Base-by-base conservation (phyloP, 2,329 filamentous ascomycete genomes). In the Colletotrichum agaves region DNA sequence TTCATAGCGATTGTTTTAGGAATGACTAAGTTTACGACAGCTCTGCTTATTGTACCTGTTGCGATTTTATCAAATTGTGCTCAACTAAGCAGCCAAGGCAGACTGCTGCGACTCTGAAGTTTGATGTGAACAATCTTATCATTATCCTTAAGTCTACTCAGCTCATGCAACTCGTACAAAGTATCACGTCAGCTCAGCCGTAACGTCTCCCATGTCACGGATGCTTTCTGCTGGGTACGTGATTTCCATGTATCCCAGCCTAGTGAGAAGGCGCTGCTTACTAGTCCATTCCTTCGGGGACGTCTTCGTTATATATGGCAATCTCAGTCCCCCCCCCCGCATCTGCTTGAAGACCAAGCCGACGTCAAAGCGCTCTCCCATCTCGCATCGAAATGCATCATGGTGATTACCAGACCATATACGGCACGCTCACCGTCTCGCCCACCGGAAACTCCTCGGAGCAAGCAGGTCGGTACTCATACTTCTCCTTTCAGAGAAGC, bases 391-490 rank as follows among this genome's bases (percentile, higher is more conserved):
- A 4, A 55, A 13, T 5, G 57, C 57, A 17, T 35, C 57, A 6
- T 62, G 49, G 5, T 66, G 63, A n/a, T 49, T 49, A 47, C 21
- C 31, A 47, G 13, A 62, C 21, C 58, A 66, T 47, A 21, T 21
- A 62, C 11, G 56, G 17, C 41, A 62, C 49, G 5, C 33, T 62
- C 0, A 49, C 37, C 4, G 63, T 21, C 49, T 43, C 2, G 2
- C 41, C 47, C 3, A 56, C 19, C 4, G 63, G 57, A 31, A 66
- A 62, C 12, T 62, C 39, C 21, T 53, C 47, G 8, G 47, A 57
- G 21, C 47, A 47, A 21, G 56, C 57, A 12, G 58, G 57, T 10
- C 57, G 19, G 19, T 56, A 62, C 15, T 47, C 49, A 19, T 55
- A 21, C 4, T 35, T 21, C 43, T 55, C 63, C 31, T 56, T 19